Conservation (phyloP, 345 rosid genomes). For the Citrus mangshanensis region DNA sequence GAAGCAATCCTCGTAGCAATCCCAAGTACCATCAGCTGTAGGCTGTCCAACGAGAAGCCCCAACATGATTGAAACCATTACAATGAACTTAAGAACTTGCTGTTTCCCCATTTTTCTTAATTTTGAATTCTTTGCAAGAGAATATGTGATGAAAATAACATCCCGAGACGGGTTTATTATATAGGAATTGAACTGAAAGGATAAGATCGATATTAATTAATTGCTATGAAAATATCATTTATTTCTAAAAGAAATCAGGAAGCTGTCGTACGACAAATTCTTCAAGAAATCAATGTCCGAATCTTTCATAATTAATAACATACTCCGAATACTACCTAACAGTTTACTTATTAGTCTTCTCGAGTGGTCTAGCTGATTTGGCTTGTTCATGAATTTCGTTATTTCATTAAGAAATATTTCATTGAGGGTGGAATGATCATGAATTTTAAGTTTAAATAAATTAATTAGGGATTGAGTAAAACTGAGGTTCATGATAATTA, state of each 20-base stretch:
- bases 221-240: too few species aligned
- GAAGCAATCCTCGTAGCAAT: conserved; percentile 27
- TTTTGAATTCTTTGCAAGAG: too few species aligned
- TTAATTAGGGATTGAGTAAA: too few species aligned
- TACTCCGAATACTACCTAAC: background rate
- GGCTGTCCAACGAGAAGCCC: conserved; percentile 1
- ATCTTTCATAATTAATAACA: background rate
- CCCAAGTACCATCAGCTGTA: conserved; percentile 5
- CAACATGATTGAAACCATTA: conserved; percentile 22
- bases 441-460: too few species aligned
- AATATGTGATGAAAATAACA: background rate
- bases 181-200: background rate
- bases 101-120: background rate
- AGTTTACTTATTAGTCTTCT: background rate
- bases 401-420: too few species aligned
- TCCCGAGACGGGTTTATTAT: background rate
- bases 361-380: too few species aligned
- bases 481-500: too few species aligned
- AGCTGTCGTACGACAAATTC: background rate
- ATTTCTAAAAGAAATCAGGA: too few species aligned
- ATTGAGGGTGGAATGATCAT: too few species aligned
- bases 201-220: background rate
- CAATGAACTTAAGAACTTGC: background rate
- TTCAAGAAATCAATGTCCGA: background rate
- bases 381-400: too few species aligned